Evolutionary conservation across 2,329 filamentous ascomycete genomes (phyloP).

Genomic region (Chrysoporthe puriensis): DNA sequence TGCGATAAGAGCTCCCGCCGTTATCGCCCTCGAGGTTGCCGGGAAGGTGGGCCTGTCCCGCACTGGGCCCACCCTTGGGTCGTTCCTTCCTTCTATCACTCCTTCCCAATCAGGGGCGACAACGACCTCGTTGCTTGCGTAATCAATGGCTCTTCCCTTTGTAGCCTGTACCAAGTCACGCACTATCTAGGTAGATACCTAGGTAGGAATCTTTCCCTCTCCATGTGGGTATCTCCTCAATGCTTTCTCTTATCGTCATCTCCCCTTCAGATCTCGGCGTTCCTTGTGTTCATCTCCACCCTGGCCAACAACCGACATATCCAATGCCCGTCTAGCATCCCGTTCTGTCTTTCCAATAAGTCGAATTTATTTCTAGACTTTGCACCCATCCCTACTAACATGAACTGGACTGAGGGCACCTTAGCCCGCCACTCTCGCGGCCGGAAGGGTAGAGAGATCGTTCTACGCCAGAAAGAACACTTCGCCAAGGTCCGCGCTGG

Average conservation of each 20-base stretch:
- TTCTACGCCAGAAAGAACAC: slow-evolving; percentile 50
- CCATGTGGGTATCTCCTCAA: background rate
- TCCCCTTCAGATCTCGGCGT: background rate
- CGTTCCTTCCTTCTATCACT: background rate
- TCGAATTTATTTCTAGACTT: background rate
- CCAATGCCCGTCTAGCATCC: background rate
- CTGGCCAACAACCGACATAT: background rate
- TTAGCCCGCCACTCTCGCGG: slow-evolving; percentile 47
- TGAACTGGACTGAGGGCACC: slow-evolving; percentile 57
- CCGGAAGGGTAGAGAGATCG: slow-evolving; percentile 39
- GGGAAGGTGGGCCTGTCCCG: background rate
- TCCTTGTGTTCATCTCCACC: background rate
- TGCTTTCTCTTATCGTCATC: background rate
- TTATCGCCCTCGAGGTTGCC: slow-evolving; percentile 5
- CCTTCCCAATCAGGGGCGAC: background rate
- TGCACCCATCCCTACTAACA: slow-evolving; percentile 30
- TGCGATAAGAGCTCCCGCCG: slow-evolving; percentile 24
- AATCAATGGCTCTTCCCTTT: background rate
- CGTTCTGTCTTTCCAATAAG: background rate
- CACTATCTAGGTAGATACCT: background rate
- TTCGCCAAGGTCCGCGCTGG: slow-evolving; percentile 49
- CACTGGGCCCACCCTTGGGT: background rate
- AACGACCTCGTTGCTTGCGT: background rate
- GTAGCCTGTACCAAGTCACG: background rate
- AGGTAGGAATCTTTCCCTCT: background rate